Percentiles rank a stretch among this genome's conserved stretches.
These are phyloP conservation scores for Colletotrichum incanum DNA, from an alignment of 2,329 filamentous ascomycete species.

Conservation along the genomic window DNA sequence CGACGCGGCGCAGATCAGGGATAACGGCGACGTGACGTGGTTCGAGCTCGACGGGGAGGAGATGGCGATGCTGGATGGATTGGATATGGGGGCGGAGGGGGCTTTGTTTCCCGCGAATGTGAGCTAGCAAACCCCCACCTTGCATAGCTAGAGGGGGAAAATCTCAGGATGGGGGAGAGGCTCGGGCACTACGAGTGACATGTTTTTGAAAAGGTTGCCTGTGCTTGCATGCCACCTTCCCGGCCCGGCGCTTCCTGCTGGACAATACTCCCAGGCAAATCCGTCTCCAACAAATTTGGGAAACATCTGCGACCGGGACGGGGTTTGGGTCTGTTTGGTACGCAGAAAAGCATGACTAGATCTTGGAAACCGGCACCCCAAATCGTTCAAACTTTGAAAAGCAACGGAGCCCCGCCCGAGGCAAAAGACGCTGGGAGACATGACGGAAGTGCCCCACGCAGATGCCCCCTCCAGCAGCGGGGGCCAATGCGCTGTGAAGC, in stretches of 20 bases:
- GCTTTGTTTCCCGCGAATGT: constrained; percentile 53
- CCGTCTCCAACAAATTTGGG: not conserved
- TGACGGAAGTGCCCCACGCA: constrained; percentile 33
- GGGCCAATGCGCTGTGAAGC: constrained; percentile 7
- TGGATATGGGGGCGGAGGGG: constrained; percentile 50
- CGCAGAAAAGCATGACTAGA: not conserved
- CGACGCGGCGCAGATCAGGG: constrained; percentile 69
- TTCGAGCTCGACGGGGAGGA: constrained; percentile 72
- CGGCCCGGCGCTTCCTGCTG: not conserved
- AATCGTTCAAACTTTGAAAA: not conserved
- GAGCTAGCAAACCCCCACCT: constrained; percentile 18
- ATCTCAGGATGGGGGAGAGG: not conserved
- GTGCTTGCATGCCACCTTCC: not conserved
- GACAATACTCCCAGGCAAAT: not conserved
- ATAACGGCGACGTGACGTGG: constrained; percentile 73
- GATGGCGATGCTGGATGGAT: constrained; percentile 60
- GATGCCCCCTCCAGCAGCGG: constrained; percentile 6
- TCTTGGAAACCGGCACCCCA: constrained; percentile 35
- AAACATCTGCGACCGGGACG: no score
- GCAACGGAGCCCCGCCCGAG: not conserved
- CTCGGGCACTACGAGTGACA: not conserved
- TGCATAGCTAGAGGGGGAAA: no score
- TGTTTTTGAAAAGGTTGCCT: not conserved
- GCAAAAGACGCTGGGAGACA: constrained; percentile 13
- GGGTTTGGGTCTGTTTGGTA: not conserved